These are phyloP conservation scores for Lithospermum erythrorhizon DNA, from an alignment of 257 asterid species.

Conservation along the genomic window DNA sequence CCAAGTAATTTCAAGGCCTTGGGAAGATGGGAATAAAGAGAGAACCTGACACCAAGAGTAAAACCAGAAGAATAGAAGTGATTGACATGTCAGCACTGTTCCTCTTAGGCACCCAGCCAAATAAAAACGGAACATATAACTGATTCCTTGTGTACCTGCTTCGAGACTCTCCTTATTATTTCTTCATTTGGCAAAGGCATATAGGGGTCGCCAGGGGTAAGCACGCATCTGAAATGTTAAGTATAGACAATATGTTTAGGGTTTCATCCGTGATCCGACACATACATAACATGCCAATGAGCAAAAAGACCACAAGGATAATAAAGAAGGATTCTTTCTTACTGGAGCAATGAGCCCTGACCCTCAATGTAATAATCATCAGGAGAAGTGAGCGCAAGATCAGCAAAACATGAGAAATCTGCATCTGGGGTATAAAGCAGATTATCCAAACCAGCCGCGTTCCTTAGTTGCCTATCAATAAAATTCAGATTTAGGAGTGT, in stretches of 20 bases:
- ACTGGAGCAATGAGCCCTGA: constrained; percentile 98
- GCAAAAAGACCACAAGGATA: background rate
- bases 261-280: no score
- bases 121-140: constrained; percentile 2
- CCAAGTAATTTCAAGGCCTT: constrained; percentile 88
- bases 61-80: background rate
- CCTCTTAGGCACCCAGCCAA: no score
- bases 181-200: constrained; percentile 88
- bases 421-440: constrained; percentile 96
- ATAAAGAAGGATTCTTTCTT: constrained; percentile 18
- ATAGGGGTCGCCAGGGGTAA: constrained; percentile 98
- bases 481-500: background rate
- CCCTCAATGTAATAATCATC: constrained; percentile 87
- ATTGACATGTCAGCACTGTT: no score
- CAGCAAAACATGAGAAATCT: constrained; percentile 96
- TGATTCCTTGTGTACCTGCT: constrained; percentile 52
- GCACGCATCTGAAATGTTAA: constrained; percentile 56
- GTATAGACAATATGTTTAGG: constrained; percentile 3
- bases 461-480: constrained; percentile 64
- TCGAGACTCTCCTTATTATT: constrained; percentile 69
- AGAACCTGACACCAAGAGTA: constrained; percentile 43
- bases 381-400: constrained; percentile 91
- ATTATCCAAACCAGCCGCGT: constrained; percentile 80
- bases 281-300: background rate
- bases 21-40: constrained; percentile 89